Base-by-base conservation (phyloP, 208 protist species). In the Porcisia deanei region DNA sequence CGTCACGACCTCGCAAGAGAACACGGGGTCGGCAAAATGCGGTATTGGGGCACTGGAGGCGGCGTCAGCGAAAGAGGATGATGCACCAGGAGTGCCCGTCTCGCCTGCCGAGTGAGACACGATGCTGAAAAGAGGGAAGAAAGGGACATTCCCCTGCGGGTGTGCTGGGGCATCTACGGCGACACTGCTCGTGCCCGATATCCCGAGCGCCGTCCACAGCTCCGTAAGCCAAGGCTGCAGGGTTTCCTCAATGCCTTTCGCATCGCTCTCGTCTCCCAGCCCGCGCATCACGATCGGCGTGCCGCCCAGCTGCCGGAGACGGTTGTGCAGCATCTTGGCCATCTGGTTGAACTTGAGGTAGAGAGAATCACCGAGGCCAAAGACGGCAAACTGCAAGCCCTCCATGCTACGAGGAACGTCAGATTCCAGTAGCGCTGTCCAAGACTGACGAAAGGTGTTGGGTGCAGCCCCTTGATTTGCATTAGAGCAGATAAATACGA, bases 301-400 rank as follows among this genome's bases (percentile, higher is more conserved):
- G 14, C 81, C 94, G 22, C 93, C 93, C 0, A 98, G 82, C 84
- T 97, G 91, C 65, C 64, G 68, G 49, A 98, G 76, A 22, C 95
- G 85, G 80, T 97, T 97, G 85, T 98, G 90, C 64, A 98, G 76
- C 91, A 97, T 96, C 81, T 98, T 98, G 0, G 88, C 93, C 80
- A 97, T 93, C 81, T 94, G 94, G 85, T 98, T 98, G 73, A 96
- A 98, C 75, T 96, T 95, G 16, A 70, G 71, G 76, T 98, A 98
- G 12, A 91, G 72, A 2, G 89, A 94, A 81, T 98, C 95, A 14
- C 96, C 96, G 5, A 97, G 74, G 14, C 95, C 96, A 81, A 98
- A 98, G 16, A 98, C 91, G 64, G 95, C 91, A 80, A 93, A 98
- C 20, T 61, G 73, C 54, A 98, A 64, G 9, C 86, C 82, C 18